Evolutionary conservation across 202 grass and related monocot species (phyloP).

Genomic region (Eragrostis tef): DNA sequence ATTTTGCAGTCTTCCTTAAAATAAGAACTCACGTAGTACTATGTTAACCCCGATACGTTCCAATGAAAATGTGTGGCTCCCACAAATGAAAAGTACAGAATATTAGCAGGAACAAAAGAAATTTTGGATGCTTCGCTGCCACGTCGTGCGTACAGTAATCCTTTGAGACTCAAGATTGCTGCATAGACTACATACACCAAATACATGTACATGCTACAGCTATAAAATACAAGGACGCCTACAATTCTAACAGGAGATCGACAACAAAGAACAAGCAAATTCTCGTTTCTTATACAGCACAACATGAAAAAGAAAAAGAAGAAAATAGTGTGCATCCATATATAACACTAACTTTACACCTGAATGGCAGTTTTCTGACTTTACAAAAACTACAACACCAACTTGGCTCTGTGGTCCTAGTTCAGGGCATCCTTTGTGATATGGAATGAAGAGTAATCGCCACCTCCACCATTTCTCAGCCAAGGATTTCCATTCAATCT

Average conservation of each 20-base stretch:
- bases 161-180: background rate
- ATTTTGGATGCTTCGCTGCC: too few species aligned
- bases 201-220: slow-evolving; percentile 38
- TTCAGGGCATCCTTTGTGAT: background rate
- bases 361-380: slow-evolving; percentile 20
- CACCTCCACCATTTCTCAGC: background rate
- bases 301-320: slow-evolving; percentile 23
- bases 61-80: too few species aligned
- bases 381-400: slow-evolving; percentile 48
- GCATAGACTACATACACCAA: slow-evolving; percentile 16
- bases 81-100: too few species aligned
- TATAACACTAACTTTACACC: slow-evolving; percentile 56
- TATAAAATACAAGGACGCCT: slow-evolving; percentile 34
- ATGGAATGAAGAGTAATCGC: background rate
- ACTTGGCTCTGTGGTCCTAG: slow-evolving; percentile 18
- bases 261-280: slow-evolving; percentile 14
- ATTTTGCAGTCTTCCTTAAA: too few species aligned
- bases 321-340: slow-evolving; percentile 28
- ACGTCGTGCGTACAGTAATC: too few species aligned
- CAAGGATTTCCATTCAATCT: slow-evolving; percentile 25
- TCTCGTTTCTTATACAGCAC: slow-evolving; percentile 8
- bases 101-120: too few species aligned
- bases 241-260: slow-evolving; percentile 33
- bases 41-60: too few species aligned
- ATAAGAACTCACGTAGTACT: too few species aligned